Conservation (phyloP, 176 grass and related monocot genomes). For the Echinochloa phyllopogon region DNA sequence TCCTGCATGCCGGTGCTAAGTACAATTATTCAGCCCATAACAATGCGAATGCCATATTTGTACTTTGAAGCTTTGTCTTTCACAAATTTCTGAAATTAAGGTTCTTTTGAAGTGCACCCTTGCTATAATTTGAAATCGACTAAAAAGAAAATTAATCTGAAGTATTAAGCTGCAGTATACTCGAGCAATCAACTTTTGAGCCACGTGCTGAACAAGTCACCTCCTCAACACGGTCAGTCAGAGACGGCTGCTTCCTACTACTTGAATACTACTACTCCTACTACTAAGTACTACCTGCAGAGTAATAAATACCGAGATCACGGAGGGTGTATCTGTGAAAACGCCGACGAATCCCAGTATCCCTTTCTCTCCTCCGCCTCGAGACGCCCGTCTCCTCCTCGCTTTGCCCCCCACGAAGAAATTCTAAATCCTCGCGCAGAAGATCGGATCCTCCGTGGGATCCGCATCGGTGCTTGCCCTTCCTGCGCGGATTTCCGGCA, state of each 20-base stretch:
- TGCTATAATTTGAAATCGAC: too few relatives aligned
- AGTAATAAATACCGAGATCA: background rate
- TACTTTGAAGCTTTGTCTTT: too few relatives aligned
- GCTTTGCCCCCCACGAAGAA: slow-evolving; percentile 46
- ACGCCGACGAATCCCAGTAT: slow-evolving; percentile 29
- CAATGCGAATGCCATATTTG: too few relatives aligned
- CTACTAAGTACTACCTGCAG: too few relatives aligned
- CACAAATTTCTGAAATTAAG: too few relatives aligned
- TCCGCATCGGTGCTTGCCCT: slow-evolving; percentile 47
- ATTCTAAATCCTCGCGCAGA: slow-evolving; percentile 45
- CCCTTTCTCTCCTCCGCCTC: slow-evolving; percentile 15
- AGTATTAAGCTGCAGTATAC: too few relatives aligned
- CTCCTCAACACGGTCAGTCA: background rate
- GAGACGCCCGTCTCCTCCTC: slow-evolving; percentile 35
- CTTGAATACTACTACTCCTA: too few relatives aligned
- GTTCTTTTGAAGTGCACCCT: too few relatives aligned
- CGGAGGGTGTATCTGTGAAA: slow-evolving; percentile 34
- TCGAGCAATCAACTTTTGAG: background rate
- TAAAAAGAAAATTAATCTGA: too few relatives aligned
- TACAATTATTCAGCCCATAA: too few relatives aligned
- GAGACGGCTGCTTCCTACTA: background rate
- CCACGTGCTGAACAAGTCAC: background rate
- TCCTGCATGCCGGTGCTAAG: too few relatives aligned
- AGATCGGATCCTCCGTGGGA: slow-evolving; percentile 46
- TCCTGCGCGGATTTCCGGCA: slow-evolving; percentile 16